Base-by-base conservation (phyloP, 23 red algal species). In the Chondrus crispus region DNA sequence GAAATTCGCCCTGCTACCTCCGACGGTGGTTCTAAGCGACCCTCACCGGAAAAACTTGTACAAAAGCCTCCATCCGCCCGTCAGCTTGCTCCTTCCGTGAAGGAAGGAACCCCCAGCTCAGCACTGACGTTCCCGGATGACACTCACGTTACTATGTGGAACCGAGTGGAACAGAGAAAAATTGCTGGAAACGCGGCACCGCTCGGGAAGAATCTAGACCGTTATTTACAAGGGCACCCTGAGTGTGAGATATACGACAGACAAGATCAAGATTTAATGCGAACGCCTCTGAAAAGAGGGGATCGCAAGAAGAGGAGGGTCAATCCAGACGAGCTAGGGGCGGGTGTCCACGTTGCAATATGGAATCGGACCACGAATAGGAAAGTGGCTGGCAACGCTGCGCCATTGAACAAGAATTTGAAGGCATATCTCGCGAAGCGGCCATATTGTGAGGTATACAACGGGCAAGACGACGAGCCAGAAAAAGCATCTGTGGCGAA, bases 111-210 rank as follows among this genome's bases (percentile, higher is more conserved):
- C n/a, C n/a, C n/a, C n/a, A n/a, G n/a, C n/a, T n/a, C n/a, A n/a
- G n/a, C n/a, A n/a, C 26, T 66, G 60, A 7, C 26, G 9, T 66
- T 66, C 37, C 40, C 42, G 47, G 79, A 62, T 28, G 87, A 82
- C 12, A 84, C 94, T 41, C 96, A 93, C 39, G 96, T 98, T 2
- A 94, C 96, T 11, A 98, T 98, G 19, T 98, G 96, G 96, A 95
- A 98, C 69, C 66, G 94, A 36, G 55, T 45, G 26, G 82, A 98
- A 60, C 54, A 83, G 71, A 84, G 93, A 49, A 95, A 95, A 42
- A 96, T 98, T 44, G 93, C 90, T 1, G 96, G 96, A 45, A 98
- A 98, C 73, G 96, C 96, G 4, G 93, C 96, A 47, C 96, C 96
- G 38, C 42, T 98, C 1, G 89, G 87, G 4, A 95, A 91, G 86